Percentiles rank a stretch among this genome's conserved stretches.
Conservation (phyloP, 2,329 filamentous ascomycete genomes). For the Epichloe brachyelytri region DNA sequence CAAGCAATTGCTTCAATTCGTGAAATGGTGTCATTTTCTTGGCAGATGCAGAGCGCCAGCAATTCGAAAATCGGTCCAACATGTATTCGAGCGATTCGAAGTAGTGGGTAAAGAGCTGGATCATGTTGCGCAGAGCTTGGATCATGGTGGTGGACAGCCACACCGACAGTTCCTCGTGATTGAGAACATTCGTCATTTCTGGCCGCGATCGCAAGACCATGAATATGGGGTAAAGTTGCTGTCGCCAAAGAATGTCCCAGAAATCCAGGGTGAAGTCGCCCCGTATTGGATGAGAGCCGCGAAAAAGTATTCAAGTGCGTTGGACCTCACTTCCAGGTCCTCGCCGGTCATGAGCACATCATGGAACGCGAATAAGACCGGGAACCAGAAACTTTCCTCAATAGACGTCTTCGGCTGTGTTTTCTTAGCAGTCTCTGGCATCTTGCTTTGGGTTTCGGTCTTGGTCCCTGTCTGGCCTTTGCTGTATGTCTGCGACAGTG, state of each 20-base stretch:
- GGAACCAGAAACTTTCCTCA: slow-evolving; percentile 98
- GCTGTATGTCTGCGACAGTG: slow-evolving; percentile 55
- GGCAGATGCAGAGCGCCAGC: slow-evolving; percentile 89
- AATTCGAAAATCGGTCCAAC: slow-evolving; percentile 96
- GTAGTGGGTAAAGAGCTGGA: slow-evolving; percentile 96
- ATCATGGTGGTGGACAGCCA: slow-evolving; percentile 99
- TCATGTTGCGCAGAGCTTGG: slow-evolving; percentile 94
- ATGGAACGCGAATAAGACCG: slow-evolving; percentile 94
- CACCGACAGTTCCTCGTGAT: slow-evolving; percentile 92
- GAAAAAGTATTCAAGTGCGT: slow-evolving; percentile 91
- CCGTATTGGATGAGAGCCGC: slow-evolving; percentile 85
- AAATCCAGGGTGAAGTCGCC: slow-evolving; percentile 87
- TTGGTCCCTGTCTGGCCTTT: slow-evolving; percentile 17
- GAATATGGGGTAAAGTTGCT: slow-evolving; percentile 95
- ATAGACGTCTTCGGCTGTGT: slow-evolving; percentile 70
- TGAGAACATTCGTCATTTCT: slow-evolving; percentile 89
- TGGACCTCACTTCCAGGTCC: slow-evolving; percentile 86
- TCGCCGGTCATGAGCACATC: slow-evolving; percentile 99
- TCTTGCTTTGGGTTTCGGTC: slow-evolving; percentile 30
- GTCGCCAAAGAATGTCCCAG: slow-evolving; percentile 97
- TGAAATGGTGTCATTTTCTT: slow-evolving; percentile 97
- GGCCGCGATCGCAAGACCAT: slow-evolving; percentile 93
- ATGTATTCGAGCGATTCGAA: slow-evolving; percentile 95
- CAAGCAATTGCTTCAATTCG: slow-evolving; percentile 93
- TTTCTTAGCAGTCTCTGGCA: slow-evolving; percentile 30